Evolutionary conservation across 495 filamentous ascomycete species (phyloP), one percentile per base, ranked within the genome.

Genomic region (Coniosporium apollinis): DNA sequence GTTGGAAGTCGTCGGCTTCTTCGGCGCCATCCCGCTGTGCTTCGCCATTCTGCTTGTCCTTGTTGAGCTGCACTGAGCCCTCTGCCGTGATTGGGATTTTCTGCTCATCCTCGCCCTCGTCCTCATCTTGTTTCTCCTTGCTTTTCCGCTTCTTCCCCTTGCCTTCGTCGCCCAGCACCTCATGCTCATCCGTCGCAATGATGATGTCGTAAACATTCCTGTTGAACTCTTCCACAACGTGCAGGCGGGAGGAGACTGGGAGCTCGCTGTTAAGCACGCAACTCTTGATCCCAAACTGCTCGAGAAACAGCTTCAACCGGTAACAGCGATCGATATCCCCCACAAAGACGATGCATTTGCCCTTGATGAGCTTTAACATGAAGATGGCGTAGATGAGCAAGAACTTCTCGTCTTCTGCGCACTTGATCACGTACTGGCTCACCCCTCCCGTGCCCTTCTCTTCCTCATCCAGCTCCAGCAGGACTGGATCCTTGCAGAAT

Each of bases 181-280:
- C 86, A 49, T 81, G 76, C 53, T 97, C 89, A 50, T 97, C 89
- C 0, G 82, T 81, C 3, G 89, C 89, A 47, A 99, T 86, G 39
- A 99, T 84, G 41, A 96, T 93, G 43, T 96, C 87, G 60, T 96
- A 99, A 16, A 89, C 70, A 26, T 77, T 79, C 62, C 82, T 80
- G 60, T 96, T 99, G 60, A 96, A 99, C 53, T 96, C 82, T 47
- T 99, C 77, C 7, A 99, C 85, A 19, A 92, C 80, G 58, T 96
- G 89, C 28, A 94, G 71, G 14, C 89, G 68, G 5, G 81, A 85
- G 43, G 93, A 92, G 42, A 94, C 77, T 3, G 89, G 89, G 13
- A 99, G 59, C 50, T 99, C 85, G 4, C 83, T 89, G 55, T 99
- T 99, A 22, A 99, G 62, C 9, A 99, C 77, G 55, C 87, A 94